Evolutionary conservation across 495 filamentous ascomycete genomes (phyloP).

Genomic region (Mytilinidion resinicola): DNA sequence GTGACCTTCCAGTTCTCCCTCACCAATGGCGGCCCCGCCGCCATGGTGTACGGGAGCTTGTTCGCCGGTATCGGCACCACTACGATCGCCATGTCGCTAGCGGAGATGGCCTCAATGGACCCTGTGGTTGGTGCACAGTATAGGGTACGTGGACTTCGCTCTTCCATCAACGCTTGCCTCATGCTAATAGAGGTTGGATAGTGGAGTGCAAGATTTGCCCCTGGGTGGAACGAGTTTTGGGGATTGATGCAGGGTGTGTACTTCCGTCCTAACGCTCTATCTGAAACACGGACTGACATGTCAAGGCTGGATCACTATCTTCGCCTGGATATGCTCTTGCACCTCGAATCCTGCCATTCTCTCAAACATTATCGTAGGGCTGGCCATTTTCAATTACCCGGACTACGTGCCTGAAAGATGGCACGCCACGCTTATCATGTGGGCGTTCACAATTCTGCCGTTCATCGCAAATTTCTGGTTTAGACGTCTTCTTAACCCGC

Average conservation of each 20-base stretch:
- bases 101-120: slow-evolving; percentile 38
- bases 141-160: slow-evolving; percentile 19
- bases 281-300: too few relatives aligned
- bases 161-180: not conserved
- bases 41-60: slow-evolving; percentile 33
- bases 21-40: slow-evolving; percentile 34
- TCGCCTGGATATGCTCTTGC: slow-evolving; percentile 23
- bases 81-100: slow-evolving; percentile 30
- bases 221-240: slow-evolving; percentile 37
- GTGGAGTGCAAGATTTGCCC: slow-evolving; percentile 25
- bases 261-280: too few relatives aligned
- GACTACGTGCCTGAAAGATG: slow-evolving; percentile 21
- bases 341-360: slow-evolving; percentile 22
- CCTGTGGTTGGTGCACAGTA: slow-evolving; percentile 26
- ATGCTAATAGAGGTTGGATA: too few relatives aligned
- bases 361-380: slow-evolving; percentile 21
- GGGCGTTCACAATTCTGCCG: slow-evolving; percentile 17
- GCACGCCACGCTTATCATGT: slow-evolving; percentile 26
- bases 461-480: slow-evolving; percentile 21
- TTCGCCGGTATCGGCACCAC: slow-evolving; percentile 27
- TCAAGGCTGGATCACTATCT: not conserved
- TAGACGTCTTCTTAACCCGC: slow-evolving; percentile 20
- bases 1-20: slow-evolving; percentile 23
- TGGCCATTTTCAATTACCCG: slow-evolving; percentile 19
- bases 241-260: slow-evolving; percentile 16